Evolutionary conservation across 2,329 filamentous ascomycete species (phyloP), one percentile per base, ranked within the genome.

Genomic region (Monosporascus sp.): DNA sequence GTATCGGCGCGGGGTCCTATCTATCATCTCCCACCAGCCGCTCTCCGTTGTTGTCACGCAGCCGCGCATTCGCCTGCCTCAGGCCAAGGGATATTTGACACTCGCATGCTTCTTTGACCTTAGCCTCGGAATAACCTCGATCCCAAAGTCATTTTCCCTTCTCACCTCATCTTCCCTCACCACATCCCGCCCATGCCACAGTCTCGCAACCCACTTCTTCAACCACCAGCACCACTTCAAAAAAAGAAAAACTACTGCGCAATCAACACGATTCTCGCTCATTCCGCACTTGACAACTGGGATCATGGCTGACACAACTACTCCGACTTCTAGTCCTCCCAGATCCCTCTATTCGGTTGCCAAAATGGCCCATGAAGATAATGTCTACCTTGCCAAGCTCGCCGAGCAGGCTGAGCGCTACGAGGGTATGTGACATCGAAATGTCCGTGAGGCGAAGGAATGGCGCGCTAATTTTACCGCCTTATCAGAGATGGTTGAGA

Each of bases 321-420:
- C 44, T 45, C 41, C 41, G 31, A 49, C 51, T 53, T 49, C 56
- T 51, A 63, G 51, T 40, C 63, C 55, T 55, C 60, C 69, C 64
- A 51, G 18, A 22, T 15, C 11, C 15, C 43, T 6, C 17, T 26
- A 31, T 46, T 17, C 43, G n/a, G 68, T 66, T 73, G 77, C 74
- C 82, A 92, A 81, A 81, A 97, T 97, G 93, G 91, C 89, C 86
- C 91, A 96, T 84, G 93, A 97, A 85, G 92, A 97, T 81, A 93
- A 92, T 71, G 94, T 99, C 73, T 97, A 97, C 79, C 88, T 97
- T 76, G 94, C 94, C 80, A 97, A 97, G 91, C 89, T 99, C 77
- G 94, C 94, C 74, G 94, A 99, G 88, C 94, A 99, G 87, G 94
- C 94, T 78, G 94, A 99, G 87, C 93, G 94, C 76, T 99, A 99